Conservation (phyloP, 441 rosid species). For the Gossypium armourianum region DNA sequence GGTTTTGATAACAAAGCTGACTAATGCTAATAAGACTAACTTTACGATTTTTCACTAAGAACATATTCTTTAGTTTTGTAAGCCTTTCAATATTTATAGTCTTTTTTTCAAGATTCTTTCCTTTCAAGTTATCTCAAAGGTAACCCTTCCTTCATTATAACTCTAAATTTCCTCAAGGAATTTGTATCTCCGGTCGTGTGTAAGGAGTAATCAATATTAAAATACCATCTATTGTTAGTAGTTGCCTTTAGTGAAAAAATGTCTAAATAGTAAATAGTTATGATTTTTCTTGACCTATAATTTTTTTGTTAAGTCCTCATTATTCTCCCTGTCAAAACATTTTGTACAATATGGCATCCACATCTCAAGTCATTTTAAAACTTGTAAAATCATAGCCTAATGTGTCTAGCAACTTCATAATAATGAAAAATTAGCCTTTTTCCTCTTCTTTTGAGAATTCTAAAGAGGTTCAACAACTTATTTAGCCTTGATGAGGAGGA, state of each 20-base stretch:
- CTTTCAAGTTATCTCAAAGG: not conserved
- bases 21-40: not conserved
- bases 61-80: not conserved
- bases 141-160: not conserved
- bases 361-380: not conserved
- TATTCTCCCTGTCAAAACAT: not conserved
- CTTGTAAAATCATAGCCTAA: not conserved
- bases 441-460: not conserved
- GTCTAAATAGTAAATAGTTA: not conserved
- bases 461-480: not conserved
- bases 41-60: not conserved
- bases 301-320: not conserved
- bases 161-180: not conserved
- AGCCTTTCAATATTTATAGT: not conserved
- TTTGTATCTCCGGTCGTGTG: not conserved
- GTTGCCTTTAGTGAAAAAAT: not conserved
- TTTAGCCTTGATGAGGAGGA: not conserved
- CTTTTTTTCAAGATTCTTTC: not conserved
- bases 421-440: no score
- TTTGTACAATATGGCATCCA: not conserved
- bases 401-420: not conserved
- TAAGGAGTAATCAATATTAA: not conserved
- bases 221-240: not conserved
- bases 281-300: not conserved
- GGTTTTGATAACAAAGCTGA: not conserved